phyloP scores from a whole-genome alignment of 2,329 filamentous ascomycete genomes.

The Beauveria rudraprayagi region DNA sequence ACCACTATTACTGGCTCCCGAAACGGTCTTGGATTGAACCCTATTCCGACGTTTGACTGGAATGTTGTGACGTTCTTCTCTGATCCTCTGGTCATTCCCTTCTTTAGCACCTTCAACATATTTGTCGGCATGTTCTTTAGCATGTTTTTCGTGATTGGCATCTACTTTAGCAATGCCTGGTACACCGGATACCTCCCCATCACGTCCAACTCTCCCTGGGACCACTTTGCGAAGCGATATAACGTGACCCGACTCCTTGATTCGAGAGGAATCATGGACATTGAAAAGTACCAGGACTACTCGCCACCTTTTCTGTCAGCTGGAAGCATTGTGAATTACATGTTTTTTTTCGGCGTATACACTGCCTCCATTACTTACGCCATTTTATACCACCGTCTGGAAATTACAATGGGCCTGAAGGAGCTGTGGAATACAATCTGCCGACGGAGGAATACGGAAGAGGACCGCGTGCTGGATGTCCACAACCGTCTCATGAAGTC shows the following conservation, averaged over 20 bases:
- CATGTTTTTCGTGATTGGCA: conserved; percentile 30
- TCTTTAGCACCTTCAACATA: conserved; percentile 32
- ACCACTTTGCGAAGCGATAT: conserved; percentile 33
- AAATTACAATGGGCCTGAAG: conserved; percentile 20
- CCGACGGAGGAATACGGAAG: conserved; percentile 14
- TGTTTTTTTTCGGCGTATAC: conserved; percentile 22
- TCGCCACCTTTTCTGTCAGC: conserved; percentile 30
- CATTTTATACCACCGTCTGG: conserved; percentile 22
- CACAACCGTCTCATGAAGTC: conserved; percentile 26
- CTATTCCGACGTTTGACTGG: conserved; percentile 33
- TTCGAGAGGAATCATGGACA: conserved; percentile 29
- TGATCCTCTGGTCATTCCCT: conserved; percentile 25
- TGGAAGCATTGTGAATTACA: conserved; percentile 24
- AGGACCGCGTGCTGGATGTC: conserved; percentile 17
- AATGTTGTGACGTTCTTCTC: conserved; percentile 23
- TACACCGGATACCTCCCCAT: conserved; percentile 37
- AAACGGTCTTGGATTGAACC: conserved; percentile 31
- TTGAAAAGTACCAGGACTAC: conserved; percentile 31
- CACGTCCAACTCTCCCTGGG: conserved; percentile 34
- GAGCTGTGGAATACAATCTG: conserved; percentile 19
- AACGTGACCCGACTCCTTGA: conserved; percentile 25
- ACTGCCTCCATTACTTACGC: conserved; percentile 21
- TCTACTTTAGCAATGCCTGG: conserved; percentile 36
- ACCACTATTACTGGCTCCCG: conserved; percentile 27
- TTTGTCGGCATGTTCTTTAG: conserved; percentile 28